Conservation (phyloP, 768 basidiomycete species). For the Tubosaeta sp. region DNA sequence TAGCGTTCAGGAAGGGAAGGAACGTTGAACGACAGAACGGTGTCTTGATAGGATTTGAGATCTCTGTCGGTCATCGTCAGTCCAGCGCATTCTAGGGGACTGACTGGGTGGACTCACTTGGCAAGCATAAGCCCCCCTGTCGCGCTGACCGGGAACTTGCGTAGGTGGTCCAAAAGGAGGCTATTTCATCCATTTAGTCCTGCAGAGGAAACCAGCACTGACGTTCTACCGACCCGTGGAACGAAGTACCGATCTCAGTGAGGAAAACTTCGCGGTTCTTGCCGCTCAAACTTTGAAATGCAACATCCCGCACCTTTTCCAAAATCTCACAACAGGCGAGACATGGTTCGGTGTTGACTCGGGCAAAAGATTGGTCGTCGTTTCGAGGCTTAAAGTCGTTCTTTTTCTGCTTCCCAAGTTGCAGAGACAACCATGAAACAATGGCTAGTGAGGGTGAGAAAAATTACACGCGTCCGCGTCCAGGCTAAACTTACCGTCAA, state of each 20-base stretch:
- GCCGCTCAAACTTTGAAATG: slow-evolving; percentile 75
- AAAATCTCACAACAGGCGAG: slow-evolving; percentile 78
- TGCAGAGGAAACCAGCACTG: neutral
- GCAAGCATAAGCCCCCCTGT: slow-evolving; percentile 98
- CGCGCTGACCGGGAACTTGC: slow-evolving; percentile 94
- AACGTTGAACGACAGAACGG: slow-evolving; percentile 75
- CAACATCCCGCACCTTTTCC: slow-evolving; percentile 74
- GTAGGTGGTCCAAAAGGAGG: slow-evolving; percentile 87
- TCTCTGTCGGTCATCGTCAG: slow-evolving; percentile 52
- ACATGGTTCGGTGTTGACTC: slow-evolving; percentile 94
- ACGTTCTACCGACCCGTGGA: slow-evolving; percentile 63
- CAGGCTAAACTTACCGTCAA: slow-evolving; percentile 59
- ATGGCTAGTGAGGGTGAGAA: slow-evolving; percentile 44
- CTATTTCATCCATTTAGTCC: slow-evolving; percentile 37
- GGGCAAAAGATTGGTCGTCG: slow-evolving; percentile 91
- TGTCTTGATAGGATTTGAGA: slow-evolving; percentile 94
- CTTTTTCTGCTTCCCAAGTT: slow-evolving; percentile 89
- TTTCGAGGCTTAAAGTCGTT: slow-evolving; percentile 96
- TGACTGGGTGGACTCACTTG: slow-evolving; percentile 60
- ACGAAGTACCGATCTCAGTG: slow-evolving; percentile 89
- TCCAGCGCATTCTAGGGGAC: neutral
- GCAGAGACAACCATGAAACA: slow-evolving; percentile 65
- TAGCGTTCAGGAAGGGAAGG: slow-evolving; percentile 88
- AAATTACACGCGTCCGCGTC: neutral
- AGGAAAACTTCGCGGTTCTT: slow-evolving; percentile 92